Percentiles rank a stretch among this genome's conserved stretches.
phyloP scores from a whole-genome alignment of 208 protist genomes.

The Zelonia costaricensis region DNA sequence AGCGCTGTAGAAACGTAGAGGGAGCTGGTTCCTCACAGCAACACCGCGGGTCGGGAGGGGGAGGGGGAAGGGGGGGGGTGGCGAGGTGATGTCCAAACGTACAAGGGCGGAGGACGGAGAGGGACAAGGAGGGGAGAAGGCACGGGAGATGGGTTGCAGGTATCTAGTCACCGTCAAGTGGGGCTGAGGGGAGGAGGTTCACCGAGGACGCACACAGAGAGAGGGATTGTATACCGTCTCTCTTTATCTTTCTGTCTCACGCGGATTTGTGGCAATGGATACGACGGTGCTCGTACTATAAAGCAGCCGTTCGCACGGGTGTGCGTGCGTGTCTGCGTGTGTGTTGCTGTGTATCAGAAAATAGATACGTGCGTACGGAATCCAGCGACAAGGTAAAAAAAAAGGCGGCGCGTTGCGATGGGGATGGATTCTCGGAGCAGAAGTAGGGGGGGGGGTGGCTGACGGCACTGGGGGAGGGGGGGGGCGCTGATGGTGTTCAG shows the following conservation, averaged over 20 bases:
- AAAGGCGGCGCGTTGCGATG: neutral
- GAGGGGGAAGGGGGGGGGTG: neutral
- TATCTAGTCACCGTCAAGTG: too few species aligned
- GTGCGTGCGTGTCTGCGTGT: neutral
- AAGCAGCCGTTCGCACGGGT: neutral
- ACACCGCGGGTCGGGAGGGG: neutral
- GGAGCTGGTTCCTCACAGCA: neutral
- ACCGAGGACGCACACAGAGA: neutral
- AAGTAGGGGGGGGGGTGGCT: neutral
- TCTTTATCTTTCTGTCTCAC: too few species aligned
- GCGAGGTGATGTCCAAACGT: neutral
- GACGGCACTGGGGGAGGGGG: neutral
- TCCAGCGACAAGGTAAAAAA: neutral
- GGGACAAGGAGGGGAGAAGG: neutral
- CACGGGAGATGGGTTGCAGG: too few species aligned
- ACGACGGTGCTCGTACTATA: neutral
- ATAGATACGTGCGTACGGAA: neutral
- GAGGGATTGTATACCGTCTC: too few species aligned
- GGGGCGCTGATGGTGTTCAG: too few species aligned
- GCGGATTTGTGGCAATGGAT: too few species aligned
- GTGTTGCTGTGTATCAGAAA: neutral
- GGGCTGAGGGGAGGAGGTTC: too few species aligned
- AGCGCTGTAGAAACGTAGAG: neutral
- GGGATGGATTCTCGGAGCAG: too few species aligned
- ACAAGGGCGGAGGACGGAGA: neutral